These are phyloP conservation scores for Mimosa pudica DNA, from an alignment of 306 rosid species.

Conservation along the genomic window DNA sequence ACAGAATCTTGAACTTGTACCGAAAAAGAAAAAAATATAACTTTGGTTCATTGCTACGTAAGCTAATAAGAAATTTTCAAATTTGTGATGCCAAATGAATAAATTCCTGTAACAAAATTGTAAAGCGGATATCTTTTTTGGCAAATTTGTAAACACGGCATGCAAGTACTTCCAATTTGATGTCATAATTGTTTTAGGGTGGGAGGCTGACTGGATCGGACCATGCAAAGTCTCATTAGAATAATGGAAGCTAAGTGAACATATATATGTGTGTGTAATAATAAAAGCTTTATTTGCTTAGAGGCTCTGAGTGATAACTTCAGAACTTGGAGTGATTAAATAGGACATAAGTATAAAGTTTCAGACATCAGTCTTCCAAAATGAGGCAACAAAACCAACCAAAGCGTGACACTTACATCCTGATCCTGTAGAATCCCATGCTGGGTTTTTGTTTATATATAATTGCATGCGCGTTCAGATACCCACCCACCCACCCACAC, in stretches of 20 bases:
- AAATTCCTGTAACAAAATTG: background rate
- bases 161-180: background rate
- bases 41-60: background rate
- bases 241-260: background rate
- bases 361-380: background rate
- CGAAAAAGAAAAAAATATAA: background rate
- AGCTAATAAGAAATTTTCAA: background rate
- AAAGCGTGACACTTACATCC: background rate
- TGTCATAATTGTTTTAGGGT: background rate
- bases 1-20: background rate
- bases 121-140: background rate
- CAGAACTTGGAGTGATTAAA: background rate
- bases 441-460: background rate
- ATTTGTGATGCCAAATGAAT: background rate
- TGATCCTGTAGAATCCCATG: background rate
- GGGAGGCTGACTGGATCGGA: background rate
- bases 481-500: background rate
- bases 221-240: background rate
- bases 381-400: background rate
- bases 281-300: background rate
- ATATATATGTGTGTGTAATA: background rate
- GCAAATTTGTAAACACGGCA: background rate
- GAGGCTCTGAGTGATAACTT: background rate
- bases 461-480: background rate
- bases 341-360: background rate